Evolutionary conservation across 163 green algal species (phyloP), one percentile per base, ranked within the genome.

Genomic region (Trebouxiophyceae sp.): DNA sequence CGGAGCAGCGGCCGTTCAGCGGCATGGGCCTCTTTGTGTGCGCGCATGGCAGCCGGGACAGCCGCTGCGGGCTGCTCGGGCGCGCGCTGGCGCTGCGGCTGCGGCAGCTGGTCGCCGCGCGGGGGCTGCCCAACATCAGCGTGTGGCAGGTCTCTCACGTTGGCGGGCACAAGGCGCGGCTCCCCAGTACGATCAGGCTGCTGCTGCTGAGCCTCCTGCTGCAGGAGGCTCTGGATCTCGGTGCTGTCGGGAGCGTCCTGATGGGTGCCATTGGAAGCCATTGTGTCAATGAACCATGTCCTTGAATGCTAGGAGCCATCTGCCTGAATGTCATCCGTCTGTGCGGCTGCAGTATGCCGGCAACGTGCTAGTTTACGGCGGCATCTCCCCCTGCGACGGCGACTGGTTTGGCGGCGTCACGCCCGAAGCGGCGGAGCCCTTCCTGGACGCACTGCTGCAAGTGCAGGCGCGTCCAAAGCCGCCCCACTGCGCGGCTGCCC

Each of bases 371-470:
- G 72, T 77, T 5, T 80, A 74, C 46, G 64, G 67, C 5, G 26
- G 33, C 12, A 58, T 75, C n/a, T 68, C 69, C 45, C 70, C 68
- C 4, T 82, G 72, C 62, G 57, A 82, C 31, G 78, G 78, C 22
- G 75, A 85, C 67, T 85, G 78, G 78, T 85, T 75, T 62, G 78
- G 78, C 6, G 75, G 72, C 23, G 26, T 85, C 0, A 65, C 69
- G 4, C 29, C 68, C 0, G 50, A 45, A 1, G 74, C 80, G 54
- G 78, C 78, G 1, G 67, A 62, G 8, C 27, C 47, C 1, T 80
- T 80, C 19, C 29, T 85, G 29, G 28, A 62, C 20, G 68, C 56
- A 2, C 33, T 86, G 6, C n/a, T 60, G 4, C 26, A 65, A 50
- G 31, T 57, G 6, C 32, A 63, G n/a, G 29, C n/a, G n/a, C n/a